A percentile compares a stretch with the other conserved stretches of the same genome.
These are phyloP conservation scores for Pythium diclinum DNA, from an alignment of 352 stramenopile genomes.

Conservation along the genomic window DNA sequence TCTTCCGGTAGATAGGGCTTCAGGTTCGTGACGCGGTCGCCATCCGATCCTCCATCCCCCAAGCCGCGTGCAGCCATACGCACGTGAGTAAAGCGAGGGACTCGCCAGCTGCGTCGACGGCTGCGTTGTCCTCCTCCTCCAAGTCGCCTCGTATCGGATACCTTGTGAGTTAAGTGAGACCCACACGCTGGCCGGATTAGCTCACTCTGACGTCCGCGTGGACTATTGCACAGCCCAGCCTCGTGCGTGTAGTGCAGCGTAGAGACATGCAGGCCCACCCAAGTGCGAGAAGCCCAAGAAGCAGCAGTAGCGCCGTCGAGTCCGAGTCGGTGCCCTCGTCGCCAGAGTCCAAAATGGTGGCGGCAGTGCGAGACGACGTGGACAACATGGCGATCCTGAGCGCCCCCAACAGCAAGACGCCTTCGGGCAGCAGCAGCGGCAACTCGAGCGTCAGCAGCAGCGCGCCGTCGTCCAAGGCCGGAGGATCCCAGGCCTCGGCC, in stretches of 20 bases:
- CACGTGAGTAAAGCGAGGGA: slow-evolving; percentile 3
- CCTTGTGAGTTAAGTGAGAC: neutral
- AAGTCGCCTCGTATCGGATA: too few relatives aligned
- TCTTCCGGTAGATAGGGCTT: neutral
- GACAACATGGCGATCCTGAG: neutral
- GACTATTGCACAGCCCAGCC: too few relatives aligned
- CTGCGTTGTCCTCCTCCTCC: neutral
- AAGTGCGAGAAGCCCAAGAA: neutral
- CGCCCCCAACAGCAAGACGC: neutral
- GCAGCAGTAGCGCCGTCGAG: too few relatives aligned
- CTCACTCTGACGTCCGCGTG: neutral
- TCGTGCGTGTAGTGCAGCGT: neutral
- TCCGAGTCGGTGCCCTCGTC: neutral
- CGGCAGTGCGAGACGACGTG: neutral
- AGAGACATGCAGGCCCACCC: neutral
- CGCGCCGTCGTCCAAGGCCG: neutral
- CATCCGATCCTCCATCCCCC: neutral
- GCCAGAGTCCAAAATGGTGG: slow-evolving; percentile 4
- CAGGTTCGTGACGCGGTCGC: neutral
- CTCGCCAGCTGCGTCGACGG: neutral
- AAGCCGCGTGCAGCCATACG: neutral
- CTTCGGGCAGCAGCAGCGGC: neutral
- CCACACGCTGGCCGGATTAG: neutral
- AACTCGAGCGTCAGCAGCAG: slow-evolving; percentile 2
- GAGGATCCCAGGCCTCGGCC: neutral